A percentile compares a stretch with the other conserved stretches of the same genome.
Conservation (phyloP, 805 yeast species). For the Metschnikowia rubicola region DNA sequence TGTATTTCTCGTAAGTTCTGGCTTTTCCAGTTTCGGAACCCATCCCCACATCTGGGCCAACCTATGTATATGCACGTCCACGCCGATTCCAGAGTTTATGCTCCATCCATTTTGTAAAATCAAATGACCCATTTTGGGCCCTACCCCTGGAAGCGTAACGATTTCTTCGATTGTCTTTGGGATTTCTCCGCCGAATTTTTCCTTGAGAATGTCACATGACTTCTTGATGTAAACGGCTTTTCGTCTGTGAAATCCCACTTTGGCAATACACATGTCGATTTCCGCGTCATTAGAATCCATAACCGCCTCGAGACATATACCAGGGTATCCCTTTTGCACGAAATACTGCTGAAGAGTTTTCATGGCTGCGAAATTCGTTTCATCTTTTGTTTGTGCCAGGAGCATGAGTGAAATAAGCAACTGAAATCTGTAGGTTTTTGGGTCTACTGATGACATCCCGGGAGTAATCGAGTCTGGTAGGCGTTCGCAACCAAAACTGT, state of each 20-base stretch:
- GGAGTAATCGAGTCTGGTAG: slow-evolving; percentile 45
- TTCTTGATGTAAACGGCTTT: slow-evolving; percentile 69
- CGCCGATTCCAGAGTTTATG: slow-evolving; percentile 80
- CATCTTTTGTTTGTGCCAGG: slow-evolving; percentile 91
- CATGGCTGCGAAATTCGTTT: slow-evolving; percentile 75
- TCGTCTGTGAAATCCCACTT: slow-evolving; percentile 84
- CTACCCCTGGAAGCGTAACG: slow-evolving; percentile 80
- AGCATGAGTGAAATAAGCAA: slow-evolving; percentile 77
- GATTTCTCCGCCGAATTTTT: slow-evolving; percentile 58
- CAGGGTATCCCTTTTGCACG: slow-evolving; percentile 36
- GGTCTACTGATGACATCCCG: slow-evolving; percentile 27
- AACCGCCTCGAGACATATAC: slow-evolving; percentile 57
- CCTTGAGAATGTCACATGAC: slow-evolving; percentile 51
- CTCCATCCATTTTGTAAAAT: slow-evolving; percentile 82
- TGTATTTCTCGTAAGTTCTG: slow-evolving; percentile 69
- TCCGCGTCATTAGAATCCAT: slow-evolving; percentile 47
- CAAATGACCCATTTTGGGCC: slow-evolving; percentile 90
- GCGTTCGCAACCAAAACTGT: slow-evolving; percentile 78
- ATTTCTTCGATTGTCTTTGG: slow-evolving; percentile 69
- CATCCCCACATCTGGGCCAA: slow-evolving; percentile 78
- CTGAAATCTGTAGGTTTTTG: slow-evolving; percentile 59
- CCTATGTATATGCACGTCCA: slow-evolving; percentile 86
- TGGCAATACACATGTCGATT: slow-evolving; percentile 62
- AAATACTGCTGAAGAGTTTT: slow-evolving; percentile 50
- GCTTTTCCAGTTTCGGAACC: slow-evolving; percentile 57